Conservation (phyloP, 768 basidiomycete genomes). For the Agaricus subrufescens region DNA sequence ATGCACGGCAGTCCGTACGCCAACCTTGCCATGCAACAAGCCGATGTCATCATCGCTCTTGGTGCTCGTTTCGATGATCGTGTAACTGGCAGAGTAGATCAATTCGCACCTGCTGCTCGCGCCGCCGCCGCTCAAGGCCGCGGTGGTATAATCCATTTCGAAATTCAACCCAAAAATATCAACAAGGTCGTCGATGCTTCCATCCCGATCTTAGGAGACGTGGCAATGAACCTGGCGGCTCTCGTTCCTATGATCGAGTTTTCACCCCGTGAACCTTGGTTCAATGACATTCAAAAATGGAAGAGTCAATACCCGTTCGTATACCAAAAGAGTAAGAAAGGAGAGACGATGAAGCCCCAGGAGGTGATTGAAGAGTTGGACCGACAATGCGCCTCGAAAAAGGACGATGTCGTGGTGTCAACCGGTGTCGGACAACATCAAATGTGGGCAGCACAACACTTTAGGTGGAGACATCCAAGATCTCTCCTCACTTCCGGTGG, state of each 20-base stretch:
- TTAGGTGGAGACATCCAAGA: constrained; percentile 83
- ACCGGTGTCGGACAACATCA: constrained; percentile 99
- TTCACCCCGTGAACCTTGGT: constrained; percentile 73
- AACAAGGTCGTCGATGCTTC: constrained; percentile 98
- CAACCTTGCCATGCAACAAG: constrained; percentile 95
- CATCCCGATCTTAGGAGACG: constrained; percentile 92
- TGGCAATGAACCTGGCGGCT: constrained; percentile 72
- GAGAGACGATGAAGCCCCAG: constrained; percentile 87
- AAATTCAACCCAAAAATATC: constrained; percentile 97
- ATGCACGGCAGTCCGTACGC: constrained; percentile 99
- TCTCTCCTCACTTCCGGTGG: constrained; percentile 93
- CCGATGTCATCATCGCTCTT: constrained; percentile 96
- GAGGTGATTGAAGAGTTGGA: constrained; percentile 94
- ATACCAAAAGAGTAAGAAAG: constrained; percentile 59
- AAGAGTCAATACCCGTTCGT: constrained; percentile 90
- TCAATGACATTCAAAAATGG: constrained; percentile 76
- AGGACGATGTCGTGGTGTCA: constrained; percentile 82
- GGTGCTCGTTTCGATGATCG: constrained; percentile 98
- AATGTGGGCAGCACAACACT: constrained; percentile 98
- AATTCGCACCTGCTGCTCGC: constrained; percentile 87
- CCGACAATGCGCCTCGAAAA: constrained; percentile 66
- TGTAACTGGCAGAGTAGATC: constrained; percentile 85
- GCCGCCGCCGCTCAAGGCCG: constrained; percentile 81
- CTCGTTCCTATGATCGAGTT: constrained; percentile 76
- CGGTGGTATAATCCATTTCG: constrained; percentile 99